Conservation (phyloP, 1,284 basidiomycete species). For the Bondarzewia mesenterica region DNA sequence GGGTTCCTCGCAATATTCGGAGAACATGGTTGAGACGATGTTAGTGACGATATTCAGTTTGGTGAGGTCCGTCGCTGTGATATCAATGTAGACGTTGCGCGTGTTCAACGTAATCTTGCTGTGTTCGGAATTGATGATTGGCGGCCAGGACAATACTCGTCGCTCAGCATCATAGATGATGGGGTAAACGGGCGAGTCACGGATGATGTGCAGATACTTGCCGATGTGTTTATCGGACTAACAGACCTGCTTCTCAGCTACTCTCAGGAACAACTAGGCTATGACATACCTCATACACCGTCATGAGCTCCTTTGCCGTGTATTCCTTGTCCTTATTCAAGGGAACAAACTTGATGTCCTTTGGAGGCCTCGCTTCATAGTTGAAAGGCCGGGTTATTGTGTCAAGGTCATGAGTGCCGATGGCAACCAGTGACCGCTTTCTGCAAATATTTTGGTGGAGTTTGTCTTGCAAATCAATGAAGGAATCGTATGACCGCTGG, state of each 20-base stretch:
- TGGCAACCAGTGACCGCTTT: slow-evolving; percentile 86
- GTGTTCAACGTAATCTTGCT: slow-evolving; percentile 97
- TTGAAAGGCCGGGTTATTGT: slow-evolving; percentile 83
- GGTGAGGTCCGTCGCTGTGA: slow-evolving; percentile 96
- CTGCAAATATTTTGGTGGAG: slow-evolving; percentile 95
- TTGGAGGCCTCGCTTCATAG: slow-evolving; percentile 86
- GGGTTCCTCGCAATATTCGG: slow-evolving; percentile 89
- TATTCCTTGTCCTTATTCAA: slow-evolving; percentile 71
- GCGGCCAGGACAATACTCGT: slow-evolving; percentile 92
- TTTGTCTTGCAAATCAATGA: slow-evolving; percentile 99
- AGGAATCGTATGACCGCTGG: slow-evolving; percentile 85
- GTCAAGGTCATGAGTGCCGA: slow-evolving; percentile 97
- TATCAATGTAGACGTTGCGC: slow-evolving; percentile 92
- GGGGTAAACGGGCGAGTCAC: slow-evolving; percentile 93
- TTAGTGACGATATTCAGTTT: slow-evolving; percentile 95
- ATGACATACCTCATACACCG: slow-evolving; percentile 72
- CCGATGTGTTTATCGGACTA: slow-evolving; percentile 89
- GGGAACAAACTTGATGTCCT: slow-evolving; percentile 86
- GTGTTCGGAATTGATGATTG: slow-evolving; percentile 96
- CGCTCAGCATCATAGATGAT: slow-evolving; percentile 92
- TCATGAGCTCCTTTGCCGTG: slow-evolving; percentile 83
- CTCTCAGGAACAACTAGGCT: not conserved
- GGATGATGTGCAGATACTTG: slow-evolving; percentile 88
- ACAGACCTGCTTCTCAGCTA: slow-evolving; percentile 2
- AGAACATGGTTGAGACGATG: slow-evolving; percentile 94